Evolutionary conservation across 257 asterid species (phyloP).

Genomic region (Asclepias syriaca): DNA sequence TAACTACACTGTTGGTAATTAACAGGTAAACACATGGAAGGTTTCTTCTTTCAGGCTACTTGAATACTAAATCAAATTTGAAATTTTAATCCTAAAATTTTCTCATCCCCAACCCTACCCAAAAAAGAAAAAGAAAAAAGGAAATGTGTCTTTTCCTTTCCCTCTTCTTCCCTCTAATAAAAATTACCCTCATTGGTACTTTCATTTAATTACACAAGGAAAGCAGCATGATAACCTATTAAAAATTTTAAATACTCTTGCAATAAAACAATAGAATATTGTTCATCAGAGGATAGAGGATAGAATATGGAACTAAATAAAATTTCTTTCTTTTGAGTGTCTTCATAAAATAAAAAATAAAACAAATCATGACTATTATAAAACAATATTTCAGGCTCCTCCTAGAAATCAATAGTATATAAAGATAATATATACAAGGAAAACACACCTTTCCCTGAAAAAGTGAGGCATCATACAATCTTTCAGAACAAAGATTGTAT

Average conservation of each 20-base stretch:
- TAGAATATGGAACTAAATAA: background rate
- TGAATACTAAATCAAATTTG: background rate
- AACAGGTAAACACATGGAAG: constrained; percentile 1
- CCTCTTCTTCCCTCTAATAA: background rate
- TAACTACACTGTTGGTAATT: background rate
- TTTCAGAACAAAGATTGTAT: constrained; percentile 96
- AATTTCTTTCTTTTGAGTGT: background rate
- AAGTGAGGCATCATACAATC: constrained; percentile 86
- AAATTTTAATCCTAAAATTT: background rate
- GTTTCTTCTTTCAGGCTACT: background rate
- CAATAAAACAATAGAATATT: background rate
- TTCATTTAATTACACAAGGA: background rate
- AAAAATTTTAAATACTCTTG: background rate
- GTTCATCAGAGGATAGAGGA: background rate
- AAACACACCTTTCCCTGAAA: constrained; percentile 86
- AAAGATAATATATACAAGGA: background rate
- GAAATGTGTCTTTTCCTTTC: background rate
- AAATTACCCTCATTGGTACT: background rate
- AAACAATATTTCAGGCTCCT: constrained; percentile 1
- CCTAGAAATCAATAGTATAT: background rate
- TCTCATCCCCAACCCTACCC: background rate
- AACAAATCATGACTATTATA: background rate
- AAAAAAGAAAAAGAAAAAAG: too few relatives aligned
- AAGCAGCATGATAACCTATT: background rate
- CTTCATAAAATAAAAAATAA: too few relatives aligned